phyloP scores from a whole-genome alignment of 2,329 filamentous ascomycete genomes.

The Hortaea werneckii region DNA sequence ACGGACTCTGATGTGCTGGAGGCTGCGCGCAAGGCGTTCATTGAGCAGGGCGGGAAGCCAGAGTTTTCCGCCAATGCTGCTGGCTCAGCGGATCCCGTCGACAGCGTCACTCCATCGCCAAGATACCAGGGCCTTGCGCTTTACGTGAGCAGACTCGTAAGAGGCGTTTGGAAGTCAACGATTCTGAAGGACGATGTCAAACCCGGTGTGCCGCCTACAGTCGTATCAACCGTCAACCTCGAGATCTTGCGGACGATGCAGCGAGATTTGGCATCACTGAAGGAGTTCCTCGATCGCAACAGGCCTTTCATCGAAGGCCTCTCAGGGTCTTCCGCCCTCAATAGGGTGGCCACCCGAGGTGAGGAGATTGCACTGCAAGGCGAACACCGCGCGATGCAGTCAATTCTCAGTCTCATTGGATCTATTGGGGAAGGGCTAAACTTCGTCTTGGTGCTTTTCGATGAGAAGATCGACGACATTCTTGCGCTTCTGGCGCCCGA shows the following conservation, averaged over 20 bases:
- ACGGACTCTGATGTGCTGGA: conserved; percentile 81
- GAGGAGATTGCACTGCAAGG: conserved; percentile 88
- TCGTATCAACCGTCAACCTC: conserved; percentile 57
- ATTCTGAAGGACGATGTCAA: conserved; percentile 52
- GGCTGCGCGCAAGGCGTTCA: conserved; percentile 74
- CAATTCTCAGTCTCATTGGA: conserved; percentile 72
- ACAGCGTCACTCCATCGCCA: conserved; percentile 77
- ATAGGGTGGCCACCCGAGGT: conserved; percentile 66
- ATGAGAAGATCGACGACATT: conserved; percentile 86
- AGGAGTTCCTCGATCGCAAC: conserved; percentile 78
- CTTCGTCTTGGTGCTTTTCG: conserved; percentile 88
- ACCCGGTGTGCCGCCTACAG: conserved; percentile 50
- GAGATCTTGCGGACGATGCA: conserved; percentile 68
- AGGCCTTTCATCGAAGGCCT: conserved; percentile 86
- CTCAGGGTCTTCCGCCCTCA: conserved; percentile 79
- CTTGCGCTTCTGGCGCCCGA: conserved; percentile 63
- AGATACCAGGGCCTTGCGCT: conserved; percentile 79
- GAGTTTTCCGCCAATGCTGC: conserved; percentile 69
- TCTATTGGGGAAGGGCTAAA: conserved; percentile 95
- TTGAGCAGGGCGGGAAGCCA: conserved; percentile 84
- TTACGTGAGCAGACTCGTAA: conserved; percentile 79
- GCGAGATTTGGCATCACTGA: conserved; percentile 65
- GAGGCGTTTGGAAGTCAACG: conserved; percentile 74
- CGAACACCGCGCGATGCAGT: conserved; percentile 85
- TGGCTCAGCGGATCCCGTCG: conserved; percentile 54